Percentiles rank a stretch among this genome's conserved stretches.
Evolutionary conservation across 2,329 filamentous ascomycete species (phyloP).

Genomic region (Colletotrichum sojae): DNA sequence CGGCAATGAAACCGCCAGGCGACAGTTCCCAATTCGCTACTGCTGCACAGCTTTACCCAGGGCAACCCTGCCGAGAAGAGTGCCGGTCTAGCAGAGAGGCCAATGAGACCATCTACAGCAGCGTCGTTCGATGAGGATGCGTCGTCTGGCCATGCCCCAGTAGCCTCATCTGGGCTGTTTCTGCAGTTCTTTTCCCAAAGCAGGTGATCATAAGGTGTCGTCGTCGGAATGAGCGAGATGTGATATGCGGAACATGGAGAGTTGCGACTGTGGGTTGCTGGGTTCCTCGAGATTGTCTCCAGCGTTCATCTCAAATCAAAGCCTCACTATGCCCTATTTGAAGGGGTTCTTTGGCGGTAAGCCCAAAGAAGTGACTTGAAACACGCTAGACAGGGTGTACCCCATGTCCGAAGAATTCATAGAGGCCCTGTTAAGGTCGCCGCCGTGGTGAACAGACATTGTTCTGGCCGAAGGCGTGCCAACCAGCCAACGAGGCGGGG

Average conservation of each 20-base stretch:
- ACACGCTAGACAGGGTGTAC: conserved; percentile 39
- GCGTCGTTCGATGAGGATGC: conserved; percentile 34
- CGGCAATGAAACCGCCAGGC: conserved; percentile 37
- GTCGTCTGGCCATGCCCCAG: conserved; percentile 22
- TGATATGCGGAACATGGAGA: conserved; percentile 40
- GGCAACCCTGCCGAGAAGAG: conserved; percentile 18
- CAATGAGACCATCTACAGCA: conserved; percentile 25
- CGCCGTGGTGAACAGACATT: conserved; percentile 34
- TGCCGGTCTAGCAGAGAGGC: conserved; percentile 18
- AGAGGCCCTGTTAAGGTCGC: conserved; percentile 38
- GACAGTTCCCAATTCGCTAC: conserved; percentile 23
- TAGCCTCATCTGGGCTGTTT: conserved; percentile 26
- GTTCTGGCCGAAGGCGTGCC: conserved; percentile 25
- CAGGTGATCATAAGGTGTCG: conserved; percentile 38
- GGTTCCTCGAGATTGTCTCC: conserved; percentile 41
- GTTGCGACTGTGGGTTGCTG: conserved; percentile 16
- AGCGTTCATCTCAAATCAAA: conserved; percentile 43
- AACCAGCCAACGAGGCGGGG: conserved; percentile 38
- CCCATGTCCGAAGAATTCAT: conserved; percentile 32
- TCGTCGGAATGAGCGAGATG: conserved; percentile 41
- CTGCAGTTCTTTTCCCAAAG: conserved; percentile 37
- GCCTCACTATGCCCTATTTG: conserved; percentile 39
- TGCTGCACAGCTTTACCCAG: conserved; percentile 27
- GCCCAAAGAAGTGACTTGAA: conserved; percentile 40
- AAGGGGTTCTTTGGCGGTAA: conserved; percentile 29